phyloP scores from a whole-genome alignment of 768 basidiomycete genomes.

The Lentinula detonsa region DNA sequence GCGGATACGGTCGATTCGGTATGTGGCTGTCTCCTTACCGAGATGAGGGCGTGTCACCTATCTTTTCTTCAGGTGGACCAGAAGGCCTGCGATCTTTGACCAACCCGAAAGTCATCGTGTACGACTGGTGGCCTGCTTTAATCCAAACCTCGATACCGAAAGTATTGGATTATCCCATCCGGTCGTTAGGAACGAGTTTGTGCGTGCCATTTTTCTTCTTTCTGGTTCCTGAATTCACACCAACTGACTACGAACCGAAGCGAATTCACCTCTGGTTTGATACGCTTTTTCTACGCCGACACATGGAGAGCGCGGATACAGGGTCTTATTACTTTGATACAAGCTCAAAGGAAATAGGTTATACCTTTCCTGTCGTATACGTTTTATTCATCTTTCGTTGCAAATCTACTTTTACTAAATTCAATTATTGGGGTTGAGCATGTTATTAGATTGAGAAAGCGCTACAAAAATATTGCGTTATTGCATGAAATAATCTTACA shows the following conservation, averaged over 20 bases:
- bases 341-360: conserved; percentile 27
- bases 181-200: conserved; percentile 71
- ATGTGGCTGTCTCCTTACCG: conserved; percentile 16
- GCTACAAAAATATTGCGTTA: too few relatives aligned
- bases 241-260: conserved; percentile 19
- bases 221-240: neutral
- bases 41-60: neutral
- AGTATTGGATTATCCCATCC: conserved; percentile 81
- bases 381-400: neutral
- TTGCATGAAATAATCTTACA: neutral
- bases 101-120: conserved; percentile 81
- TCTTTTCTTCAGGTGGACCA: conserved; percentile 60
- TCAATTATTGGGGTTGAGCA: neutral
- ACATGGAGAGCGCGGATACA: conserved; percentile 42
- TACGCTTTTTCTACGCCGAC: conserved; percentile 47
- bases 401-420: neutral
- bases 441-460: neutral
- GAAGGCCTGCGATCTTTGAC: conserved; percentile 89
- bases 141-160: conserved; percentile 84
- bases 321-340: conserved; percentile 33
- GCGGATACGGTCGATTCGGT: conserved; percentile 94
- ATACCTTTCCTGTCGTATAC: neutral
- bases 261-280: conserved; percentile 45
- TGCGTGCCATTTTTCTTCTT: conserved; percentile 27
- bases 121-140: conserved; percentile 79